phyloP scores from a whole-genome alignment of 2,329 filamentous ascomycete species.

The Amphichorda felina region DNA sequence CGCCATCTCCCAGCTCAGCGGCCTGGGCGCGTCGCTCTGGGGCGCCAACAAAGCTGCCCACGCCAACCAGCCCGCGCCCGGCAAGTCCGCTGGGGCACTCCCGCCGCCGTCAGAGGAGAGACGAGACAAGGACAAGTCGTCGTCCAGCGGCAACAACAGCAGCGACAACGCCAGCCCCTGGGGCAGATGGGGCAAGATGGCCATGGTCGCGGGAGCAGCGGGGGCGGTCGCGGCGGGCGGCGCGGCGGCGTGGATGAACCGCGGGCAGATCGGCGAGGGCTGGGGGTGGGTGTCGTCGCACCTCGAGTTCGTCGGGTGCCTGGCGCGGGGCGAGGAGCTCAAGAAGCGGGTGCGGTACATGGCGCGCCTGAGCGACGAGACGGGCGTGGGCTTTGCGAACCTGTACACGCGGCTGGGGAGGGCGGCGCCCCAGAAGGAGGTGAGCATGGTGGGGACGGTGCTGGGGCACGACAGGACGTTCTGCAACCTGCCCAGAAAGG shows the following conservation, averaged over 20 bases:
- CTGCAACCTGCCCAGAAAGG: constrained; percentile 61
- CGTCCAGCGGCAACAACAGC: not conserved
- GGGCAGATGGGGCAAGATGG: constrained; percentile 75
- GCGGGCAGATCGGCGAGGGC: constrained; percentile 66
- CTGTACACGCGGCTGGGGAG: constrained; percentile 76
- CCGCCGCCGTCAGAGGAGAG: constrained; percentile 13
- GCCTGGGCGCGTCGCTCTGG: constrained; percentile 58
- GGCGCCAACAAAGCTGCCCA: constrained; percentile 29
- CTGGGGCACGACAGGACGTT: constrained; percentile 71
- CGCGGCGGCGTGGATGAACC: constrained; percentile 75
- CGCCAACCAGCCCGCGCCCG: constrained; percentile 12
- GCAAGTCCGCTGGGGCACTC: constrained; percentile 10
- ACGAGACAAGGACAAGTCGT: constrained; percentile 2
- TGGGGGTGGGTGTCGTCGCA: constrained; percentile 80
- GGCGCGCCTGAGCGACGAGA: constrained; percentile 48
- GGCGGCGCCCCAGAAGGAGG: constrained; percentile 43
- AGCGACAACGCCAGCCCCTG: constrained; percentile 30
- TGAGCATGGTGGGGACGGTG: constrained; percentile 42
- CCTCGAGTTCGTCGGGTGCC: constrained; percentile 83
- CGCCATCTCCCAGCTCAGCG: constrained; percentile 54
- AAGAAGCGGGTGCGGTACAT: constrained; percentile 60
- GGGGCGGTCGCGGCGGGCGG: constrained; percentile 72
- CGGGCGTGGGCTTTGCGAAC: constrained; percentile 69
- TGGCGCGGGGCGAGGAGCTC: constrained; percentile 75
- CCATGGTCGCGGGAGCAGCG: constrained; percentile 76